Conservation (phyloP, 2,329 filamentous ascomycete genomes). For the Xylaria sp. region DNA sequence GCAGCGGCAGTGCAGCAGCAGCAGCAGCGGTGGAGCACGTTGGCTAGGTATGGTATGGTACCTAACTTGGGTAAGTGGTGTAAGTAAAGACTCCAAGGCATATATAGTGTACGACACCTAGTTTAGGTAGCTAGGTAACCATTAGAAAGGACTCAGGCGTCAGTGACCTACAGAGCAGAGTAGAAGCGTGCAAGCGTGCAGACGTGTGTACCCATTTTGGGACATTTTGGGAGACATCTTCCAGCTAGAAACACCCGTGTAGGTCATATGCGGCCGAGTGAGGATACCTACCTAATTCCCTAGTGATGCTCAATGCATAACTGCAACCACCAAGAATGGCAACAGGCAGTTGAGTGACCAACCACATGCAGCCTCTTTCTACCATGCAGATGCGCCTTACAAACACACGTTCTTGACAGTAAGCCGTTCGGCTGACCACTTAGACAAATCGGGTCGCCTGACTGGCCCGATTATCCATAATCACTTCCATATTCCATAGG, state of each 20-base stretch:
- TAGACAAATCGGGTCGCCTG: constrained; percentile 51
- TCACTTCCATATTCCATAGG: constrained; percentile 38
- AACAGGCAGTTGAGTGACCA: constrained; percentile 48
- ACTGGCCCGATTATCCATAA: constrained; percentile 44
- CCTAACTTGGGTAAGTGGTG: not conserved
- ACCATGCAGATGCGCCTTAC: constrained; percentile 49
- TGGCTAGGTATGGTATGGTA: not conserved
- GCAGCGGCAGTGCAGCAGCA: constrained; percentile 19
- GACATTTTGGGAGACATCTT: constrained; percentile 29
- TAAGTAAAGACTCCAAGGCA: constrained; percentile 4
- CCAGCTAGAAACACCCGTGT: constrained; percentile 39
- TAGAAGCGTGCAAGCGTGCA: constrained; percentile 38
- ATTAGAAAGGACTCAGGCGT: constrained; percentile 16
- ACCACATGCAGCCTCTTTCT: constrained; percentile 46
- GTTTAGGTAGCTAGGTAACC: too few relatives aligned
- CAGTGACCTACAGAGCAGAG: not conserved
- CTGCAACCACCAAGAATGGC: constrained; percentile 50
- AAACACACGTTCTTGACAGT: constrained; percentile 45
- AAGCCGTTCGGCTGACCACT: constrained; percentile 50
- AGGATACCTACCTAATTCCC: constrained; percentile 42
- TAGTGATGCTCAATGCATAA: constrained; percentile 48
- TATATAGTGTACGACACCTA: not conserved
- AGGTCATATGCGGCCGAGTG: constrained; percentile 49
- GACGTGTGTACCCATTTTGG: constrained; percentile 37
- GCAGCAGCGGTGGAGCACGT: constrained; percentile 8